phyloP scores from a whole-genome alignment of 2,329 filamentous ascomycete species.

The Paraphoma chrysanthemicola region DNA sequence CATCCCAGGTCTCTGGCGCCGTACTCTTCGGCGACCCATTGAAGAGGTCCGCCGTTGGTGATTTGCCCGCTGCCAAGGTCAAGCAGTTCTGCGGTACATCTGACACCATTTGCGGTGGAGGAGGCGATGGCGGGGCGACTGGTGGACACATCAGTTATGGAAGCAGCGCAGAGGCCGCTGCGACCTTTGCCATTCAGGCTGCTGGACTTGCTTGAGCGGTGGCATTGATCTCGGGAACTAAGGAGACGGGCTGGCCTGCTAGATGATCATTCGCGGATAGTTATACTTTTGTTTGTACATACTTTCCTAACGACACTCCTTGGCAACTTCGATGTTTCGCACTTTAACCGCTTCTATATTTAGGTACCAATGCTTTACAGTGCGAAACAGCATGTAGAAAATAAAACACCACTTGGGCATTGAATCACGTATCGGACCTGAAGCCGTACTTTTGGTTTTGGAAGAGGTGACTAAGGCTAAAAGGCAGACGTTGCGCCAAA shows the following conservation, averaged over 20 bases:
- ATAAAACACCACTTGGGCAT: no score
- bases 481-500: slow-evolving; percentile 2
- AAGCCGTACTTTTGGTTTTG: neutral
- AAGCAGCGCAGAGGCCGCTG: slow-evolving; percentile 32
- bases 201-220: slow-evolving; percentile 25
- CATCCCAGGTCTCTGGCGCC: slow-evolving; percentile 31
- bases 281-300: slow-evolving; percentile 9
- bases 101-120: slow-evolving; percentile 19
- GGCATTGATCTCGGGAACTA: neutral
- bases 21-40: slow-evolving; percentile 42
- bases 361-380: slow-evolving; percentile 67
- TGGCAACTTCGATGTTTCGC: neutral
- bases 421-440: no score
- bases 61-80: slow-evolving; percentile 23
- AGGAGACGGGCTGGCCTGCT: neutral
- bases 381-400: no score
- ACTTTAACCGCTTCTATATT: slow-evolving; percentile 62
- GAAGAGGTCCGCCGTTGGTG: slow-evolving; percentile 31
- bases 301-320: slow-evolving; percentile 7
- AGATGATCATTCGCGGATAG: neutral
- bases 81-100: slow-evolving; percentile 38
- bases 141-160: slow-evolving; percentile 41
- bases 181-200: slow-evolving; percentile 33
- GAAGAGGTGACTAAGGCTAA: neutral
- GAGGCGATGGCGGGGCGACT: slow-evolving; percentile 30